These are phyloP conservation scores for Helicostylum pulchrum DNA, from an alignment of 192 early-diverging fungal species.

Conservation along the genomic window DNA sequence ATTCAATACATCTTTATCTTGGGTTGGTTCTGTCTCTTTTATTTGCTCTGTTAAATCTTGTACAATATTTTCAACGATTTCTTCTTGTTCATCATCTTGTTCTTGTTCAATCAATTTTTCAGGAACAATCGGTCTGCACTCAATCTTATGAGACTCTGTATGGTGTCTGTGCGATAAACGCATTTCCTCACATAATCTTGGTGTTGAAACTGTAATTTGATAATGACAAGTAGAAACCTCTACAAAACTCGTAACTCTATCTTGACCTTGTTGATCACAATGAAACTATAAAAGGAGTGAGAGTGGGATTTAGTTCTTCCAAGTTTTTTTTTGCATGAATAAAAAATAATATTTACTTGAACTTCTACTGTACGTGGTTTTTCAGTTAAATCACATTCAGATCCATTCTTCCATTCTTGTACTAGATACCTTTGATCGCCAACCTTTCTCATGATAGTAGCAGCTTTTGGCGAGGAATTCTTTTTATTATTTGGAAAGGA, in stretches of 20 bases:
- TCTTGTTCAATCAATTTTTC: constrained; percentile 33
- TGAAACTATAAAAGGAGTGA: constrained; percentile 80
- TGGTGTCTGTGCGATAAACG: constrained; percentile 43
- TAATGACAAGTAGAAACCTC: constrained; percentile 76
- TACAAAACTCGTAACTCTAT: constrained; percentile 61
- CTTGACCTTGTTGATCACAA: constrained; percentile 58
- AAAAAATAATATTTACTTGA: constrained; percentile 41
- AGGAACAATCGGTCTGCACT: constrained; percentile 60
- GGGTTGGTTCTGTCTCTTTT: not conserved
- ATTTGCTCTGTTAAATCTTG: not conserved
- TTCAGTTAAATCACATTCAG: constrained; percentile 71
- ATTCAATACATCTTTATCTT: not conserved
- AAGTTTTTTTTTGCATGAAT: not conserved
- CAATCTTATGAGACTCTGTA: constrained; percentile 52
- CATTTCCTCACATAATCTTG: constrained; percentile 64
- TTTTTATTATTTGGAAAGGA: not conserved
- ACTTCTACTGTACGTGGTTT: constrained; percentile 69
- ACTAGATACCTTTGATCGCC: constrained; percentile 61
- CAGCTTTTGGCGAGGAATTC: constrained; percentile 3
- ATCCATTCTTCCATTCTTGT: constrained; percentile 71
- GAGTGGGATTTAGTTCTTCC: no score
- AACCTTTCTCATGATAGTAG: constrained; percentile 36
- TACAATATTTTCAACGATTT: not conserved
- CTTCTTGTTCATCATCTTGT: not conserved
- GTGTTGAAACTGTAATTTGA: constrained; percentile 72